Evolutionary conservation across 1,284 basidiomycete species (phyloP).

Genomic region (Marasmius sp.): DNA sequence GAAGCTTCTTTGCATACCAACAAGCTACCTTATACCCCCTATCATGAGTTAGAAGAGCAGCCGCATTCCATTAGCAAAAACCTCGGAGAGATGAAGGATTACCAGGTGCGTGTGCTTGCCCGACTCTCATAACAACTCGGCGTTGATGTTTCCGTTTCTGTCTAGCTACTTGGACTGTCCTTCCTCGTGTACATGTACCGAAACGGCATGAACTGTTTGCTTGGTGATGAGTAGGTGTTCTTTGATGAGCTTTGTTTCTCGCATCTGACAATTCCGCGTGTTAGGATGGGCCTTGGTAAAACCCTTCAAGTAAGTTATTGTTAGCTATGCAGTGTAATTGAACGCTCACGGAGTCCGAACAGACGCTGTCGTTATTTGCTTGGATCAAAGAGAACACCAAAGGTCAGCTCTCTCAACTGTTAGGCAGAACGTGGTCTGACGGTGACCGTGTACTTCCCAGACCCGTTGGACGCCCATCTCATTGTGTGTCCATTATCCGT

Average conservation of each 20-base stretch:
- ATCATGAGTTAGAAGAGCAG: conserved; percentile 41
- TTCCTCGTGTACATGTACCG: conserved; percentile 56
- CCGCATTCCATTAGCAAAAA: conserved; percentile 37
- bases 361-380: conserved; percentile 62
- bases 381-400: conserved; percentile 46
- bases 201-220: conserved; percentile 61
- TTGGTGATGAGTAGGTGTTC: conserved; percentile 56
- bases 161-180: conserved; percentile 50
- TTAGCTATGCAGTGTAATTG: background rate
- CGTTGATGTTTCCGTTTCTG: background rate
- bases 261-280: background rate
- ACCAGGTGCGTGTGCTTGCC: conserved; percentile 41
- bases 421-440: background rate
- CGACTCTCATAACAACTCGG: background rate
- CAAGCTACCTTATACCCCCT: conserved; percentile 32
- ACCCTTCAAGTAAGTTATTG: conserved; percentile 49
- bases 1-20: conserved; percentile 21
- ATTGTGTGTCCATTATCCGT: conserved; percentile 65
- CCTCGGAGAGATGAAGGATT: conserved; percentile 56
- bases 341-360: background rate
- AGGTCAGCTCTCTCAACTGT: conserved; percentile 26
- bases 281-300: conserved; percentile 64
- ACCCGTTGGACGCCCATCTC: conserved; percentile 48
- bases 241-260: background rate
- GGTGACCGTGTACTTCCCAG: conserved; percentile 16